phyloP scores from a whole-genome alignment of 805 yeast genomes.

The Novakomyces olei region DNA sequence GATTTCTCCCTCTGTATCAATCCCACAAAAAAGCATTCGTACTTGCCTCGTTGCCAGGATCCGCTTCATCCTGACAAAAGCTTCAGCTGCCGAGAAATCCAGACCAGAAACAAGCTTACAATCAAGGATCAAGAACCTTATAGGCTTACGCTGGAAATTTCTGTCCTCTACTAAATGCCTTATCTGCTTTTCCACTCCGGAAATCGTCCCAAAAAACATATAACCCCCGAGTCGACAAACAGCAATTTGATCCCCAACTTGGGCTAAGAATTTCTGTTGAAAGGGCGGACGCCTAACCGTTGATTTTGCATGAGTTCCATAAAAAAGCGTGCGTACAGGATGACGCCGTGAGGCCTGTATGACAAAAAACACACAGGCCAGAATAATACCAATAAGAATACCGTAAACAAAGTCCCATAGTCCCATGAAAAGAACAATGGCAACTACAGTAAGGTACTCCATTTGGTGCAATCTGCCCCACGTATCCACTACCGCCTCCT shows the following conservation, averaged over 20 bases:
- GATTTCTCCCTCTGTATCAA: slow-evolving; percentile 38
- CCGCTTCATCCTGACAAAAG: slow-evolving; percentile 68
- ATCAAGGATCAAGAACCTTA: slow-evolving; percentile 65
- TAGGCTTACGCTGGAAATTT: slow-evolving; percentile 28
- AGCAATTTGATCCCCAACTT: slow-evolving; percentile 79
- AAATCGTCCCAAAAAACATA: slow-evolving; percentile 85
- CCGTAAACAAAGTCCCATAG: slow-evolving; percentile 88
- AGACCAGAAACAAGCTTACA: slow-evolving; percentile 56
- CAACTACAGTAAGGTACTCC: slow-evolving; percentile 65
- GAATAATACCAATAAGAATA: slow-evolving; percentile 65
- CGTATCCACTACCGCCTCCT: slow-evolving; percentile 74
- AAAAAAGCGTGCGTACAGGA: slow-evolving; percentile 57
- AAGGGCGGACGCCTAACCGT: slow-evolving; percentile 80
- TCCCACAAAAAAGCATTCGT: slow-evolving; percentile 57
- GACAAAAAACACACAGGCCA: slow-evolving; percentile 91
- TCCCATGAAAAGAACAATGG: slow-evolving; percentile 88
- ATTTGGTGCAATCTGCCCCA: slow-evolving; percentile 47
- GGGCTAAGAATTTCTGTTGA: slow-evolving; percentile 62
- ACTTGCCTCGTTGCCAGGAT: slow-evolving; percentile 47
- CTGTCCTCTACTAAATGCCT: slow-evolving; percentile 40
- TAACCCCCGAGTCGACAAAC: slow-evolving; percentile 73
- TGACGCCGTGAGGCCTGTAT: slow-evolving; percentile 72
- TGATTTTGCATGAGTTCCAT: slow-evolving; percentile 75
- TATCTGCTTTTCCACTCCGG: slow-evolving; percentile 62
- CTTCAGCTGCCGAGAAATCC: slow-evolving; percentile 92